Evolutionary conservation across 192 early-diverging fungal genomes (phyloP).

Genomic region (Coemansia sp.): DNA sequence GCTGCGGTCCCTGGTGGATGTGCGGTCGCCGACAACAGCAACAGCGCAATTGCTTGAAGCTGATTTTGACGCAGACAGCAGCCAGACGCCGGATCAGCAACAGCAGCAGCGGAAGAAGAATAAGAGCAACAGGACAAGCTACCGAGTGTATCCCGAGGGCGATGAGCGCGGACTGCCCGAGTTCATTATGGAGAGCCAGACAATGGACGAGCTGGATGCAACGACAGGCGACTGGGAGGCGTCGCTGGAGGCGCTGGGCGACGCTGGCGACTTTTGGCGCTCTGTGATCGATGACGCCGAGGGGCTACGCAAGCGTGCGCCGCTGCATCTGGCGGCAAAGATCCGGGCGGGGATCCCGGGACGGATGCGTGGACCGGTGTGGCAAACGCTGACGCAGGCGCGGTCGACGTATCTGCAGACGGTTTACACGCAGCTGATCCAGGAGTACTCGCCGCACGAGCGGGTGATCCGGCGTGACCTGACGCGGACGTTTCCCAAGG

Average conservation of each 20-base stretch:
- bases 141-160: constrained; percentile 40
- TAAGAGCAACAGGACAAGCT: constrained; percentile 7
- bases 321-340: constrained; percentile 46
- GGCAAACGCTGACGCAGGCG: constrained; percentile 89
- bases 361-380: constrained; percentile 81
- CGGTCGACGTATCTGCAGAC: constrained; percentile 77
- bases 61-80: neutral
- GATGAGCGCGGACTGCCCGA: constrained; percentile 50
- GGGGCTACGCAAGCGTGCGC: constrained; percentile 23
- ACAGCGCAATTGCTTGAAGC: too few species aligned
- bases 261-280: constrained; percentile 44
- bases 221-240: constrained; percentile 37
- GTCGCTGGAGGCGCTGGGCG: constrained; percentile 25
- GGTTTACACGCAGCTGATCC: constrained; percentile 76
- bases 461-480: constrained; percentile 91
- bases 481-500: constrained; percentile 86
- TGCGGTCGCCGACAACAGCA: constrained; percentile 17
- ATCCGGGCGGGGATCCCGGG: constrained; percentile 71
- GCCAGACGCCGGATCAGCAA: too few species aligned
- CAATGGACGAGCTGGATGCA: constrained; percentile 40
- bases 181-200: constrained; percentile 33
- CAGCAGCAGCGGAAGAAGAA: neutral
- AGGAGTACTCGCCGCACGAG: constrained; percentile 77
- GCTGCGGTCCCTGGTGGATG: constrained; percentile 37
- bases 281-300: constrained; percentile 26